Evolutionary conservation across 2,329 filamentous ascomycete species (phyloP).

Genomic region (Rachicladosporium sp.): DNA sequence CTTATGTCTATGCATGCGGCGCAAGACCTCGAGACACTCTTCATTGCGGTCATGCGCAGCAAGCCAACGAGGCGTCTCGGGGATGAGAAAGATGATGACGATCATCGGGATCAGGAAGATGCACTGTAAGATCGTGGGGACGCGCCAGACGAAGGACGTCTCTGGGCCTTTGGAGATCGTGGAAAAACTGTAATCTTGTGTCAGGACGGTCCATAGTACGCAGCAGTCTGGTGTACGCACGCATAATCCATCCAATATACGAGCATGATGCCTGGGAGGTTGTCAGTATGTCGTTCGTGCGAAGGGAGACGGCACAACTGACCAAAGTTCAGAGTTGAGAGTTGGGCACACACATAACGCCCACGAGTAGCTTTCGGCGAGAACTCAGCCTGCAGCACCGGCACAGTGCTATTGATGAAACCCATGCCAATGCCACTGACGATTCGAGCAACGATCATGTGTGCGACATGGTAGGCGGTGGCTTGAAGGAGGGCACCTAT

Average conservation of each 20-base stretch:
- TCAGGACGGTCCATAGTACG: too few relatives aligned
- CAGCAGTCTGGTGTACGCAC: too few relatives aligned
- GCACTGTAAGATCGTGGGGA: slow-evolving; percentile 32
- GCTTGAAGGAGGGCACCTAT: slow-evolving; percentile 32
- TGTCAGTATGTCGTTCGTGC: too few relatives aligned
- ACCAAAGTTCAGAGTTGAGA: slow-evolving; percentile 33
- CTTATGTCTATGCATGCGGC: slow-evolving; percentile 15
- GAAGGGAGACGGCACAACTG: too few relatives aligned
- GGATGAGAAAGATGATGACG: slow-evolving; percentile 27
- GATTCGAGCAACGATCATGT: slow-evolving; percentile 34
- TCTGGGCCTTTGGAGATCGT: slow-evolving; percentile 11
- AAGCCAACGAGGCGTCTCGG: slow-evolving; percentile 35
- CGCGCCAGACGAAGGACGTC: slow-evolving; percentile 8
- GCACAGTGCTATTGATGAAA: slow-evolving; percentile 33
- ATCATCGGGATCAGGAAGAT: slow-evolving; percentile 30
- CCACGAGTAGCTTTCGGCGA: slow-evolving; percentile 20
- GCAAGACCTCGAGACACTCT: slow-evolving; percentile 17
- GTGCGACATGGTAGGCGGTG: slow-evolving; percentile 26
- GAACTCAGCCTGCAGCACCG: slow-evolving; percentile 34
- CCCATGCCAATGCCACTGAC: slow-evolving; percentile 34
- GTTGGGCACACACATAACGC: slow-evolving; percentile 34
- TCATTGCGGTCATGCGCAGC: slow-evolving; percentile 22
- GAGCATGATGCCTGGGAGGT: slow-evolving; percentile 24
- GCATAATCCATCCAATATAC: slow-evolving; percentile 33
- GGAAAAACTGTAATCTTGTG: slow-evolving; percentile 25